Percentiles rank a stretch among this genome's conserved stretches.
These are phyloP conservation scores for Butyriboletus loyo DNA, from an alignment of 768 basidiomycete genomes.

Conservation along the genomic window DNA sequence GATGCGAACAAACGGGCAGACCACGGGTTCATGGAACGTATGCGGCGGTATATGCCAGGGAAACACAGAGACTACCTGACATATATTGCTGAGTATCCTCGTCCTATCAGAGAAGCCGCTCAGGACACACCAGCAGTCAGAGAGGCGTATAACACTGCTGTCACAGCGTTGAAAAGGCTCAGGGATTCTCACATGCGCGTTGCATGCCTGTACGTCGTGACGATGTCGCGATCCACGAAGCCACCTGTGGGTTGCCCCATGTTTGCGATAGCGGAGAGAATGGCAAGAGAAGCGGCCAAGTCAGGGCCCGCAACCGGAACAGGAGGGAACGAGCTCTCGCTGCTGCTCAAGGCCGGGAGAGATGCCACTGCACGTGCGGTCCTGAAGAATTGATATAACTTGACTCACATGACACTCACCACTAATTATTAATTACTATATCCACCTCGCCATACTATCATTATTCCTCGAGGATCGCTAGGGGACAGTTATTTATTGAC, in stretches of 20 bases:
- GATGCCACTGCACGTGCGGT: slow-evolving; percentile 77
- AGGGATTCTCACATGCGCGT: slow-evolving; percentile 88
- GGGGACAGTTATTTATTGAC: slow-evolving; percentile 25
- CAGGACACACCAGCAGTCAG: slow-evolving; percentile 53
- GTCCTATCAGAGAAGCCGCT: slow-evolving; percentile 62
- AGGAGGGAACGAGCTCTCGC: slow-evolving; percentile 81
- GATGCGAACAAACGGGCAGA: slow-evolving; percentile 62
- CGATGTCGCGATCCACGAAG: slow-evolving; percentile 67
- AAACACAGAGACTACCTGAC: slow-evolving; percentile 82
- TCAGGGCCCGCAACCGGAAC: slow-evolving; percentile 72
- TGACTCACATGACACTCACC: slow-evolving; percentile 4
- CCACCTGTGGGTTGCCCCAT: slow-evolving; percentile 49
- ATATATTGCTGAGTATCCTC: slow-evolving; percentile 58
- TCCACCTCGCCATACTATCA: neutral
- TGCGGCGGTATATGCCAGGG: slow-evolving; percentile 95
- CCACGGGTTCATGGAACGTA: slow-evolving; percentile 84
- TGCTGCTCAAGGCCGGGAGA: slow-evolving; percentile 83
- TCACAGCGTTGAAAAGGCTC: slow-evolving; percentile 76
- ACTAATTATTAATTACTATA: slow-evolving; percentile 10
- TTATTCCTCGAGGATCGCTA: neutral
- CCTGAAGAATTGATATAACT: slow-evolving; percentile 33
- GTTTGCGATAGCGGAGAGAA: slow-evolving; percentile 50
- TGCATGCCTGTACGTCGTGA: slow-evolving; percentile 83
- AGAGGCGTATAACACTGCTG: slow-evolving; percentile 76
- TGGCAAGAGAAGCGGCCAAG: slow-evolving; percentile 41